Percentiles rank a stretch among this genome's conserved stretches.
phyloP scores from a whole-genome alignment of 176 grass and related monocot genomes.

The Bonia amplexicaulis region DNA sequence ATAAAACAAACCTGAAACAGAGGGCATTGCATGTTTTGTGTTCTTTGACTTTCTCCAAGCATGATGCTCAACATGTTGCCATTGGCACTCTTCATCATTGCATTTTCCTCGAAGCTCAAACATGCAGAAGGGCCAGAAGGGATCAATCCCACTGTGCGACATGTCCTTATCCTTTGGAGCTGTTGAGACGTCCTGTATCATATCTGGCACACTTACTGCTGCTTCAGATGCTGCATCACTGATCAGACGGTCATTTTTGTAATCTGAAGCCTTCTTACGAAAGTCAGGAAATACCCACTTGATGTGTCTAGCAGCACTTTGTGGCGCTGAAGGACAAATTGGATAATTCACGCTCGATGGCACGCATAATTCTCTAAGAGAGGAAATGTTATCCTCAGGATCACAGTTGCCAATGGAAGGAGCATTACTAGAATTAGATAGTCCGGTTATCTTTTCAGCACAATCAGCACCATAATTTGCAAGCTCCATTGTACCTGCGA shows the following conservation, averaged over 20 bases:
- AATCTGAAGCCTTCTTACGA: slow-evolving; percentile 28
- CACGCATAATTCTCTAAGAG: slow-evolving; percentile 30
- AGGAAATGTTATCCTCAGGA: slow-evolving; percentile 42
- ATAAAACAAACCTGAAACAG: slow-evolving; percentile 58
- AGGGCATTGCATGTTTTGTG: slow-evolving; percentile 3
- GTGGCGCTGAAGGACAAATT: slow-evolving; percentile 39
- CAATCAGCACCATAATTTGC: slow-evolving; percentile 21
- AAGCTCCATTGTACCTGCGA: slow-evolving; percentile 29
- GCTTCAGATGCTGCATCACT: slow-evolving; percentile 33
- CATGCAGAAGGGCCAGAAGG: slow-evolving; percentile 95
- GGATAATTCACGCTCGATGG: neutral
- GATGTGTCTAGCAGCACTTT: slow-evolving; percentile 54
- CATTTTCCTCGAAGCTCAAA: slow-evolving; percentile 98
- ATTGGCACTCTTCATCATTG: slow-evolving; percentile 93
- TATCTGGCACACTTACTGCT: slow-evolving; percentile 19
- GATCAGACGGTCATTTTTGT: slow-evolving; percentile 25
- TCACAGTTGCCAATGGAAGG: slow-evolving; percentile 38
- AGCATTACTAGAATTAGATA: slow-evolving; percentile 44
- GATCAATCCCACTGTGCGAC: slow-evolving; percentile 44
- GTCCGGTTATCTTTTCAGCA: slow-evolving; percentile 33
- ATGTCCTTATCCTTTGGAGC: slow-evolving; percentile 30
- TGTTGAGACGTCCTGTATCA: slow-evolving; percentile 26
- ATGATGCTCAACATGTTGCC: slow-evolving; percentile 69
- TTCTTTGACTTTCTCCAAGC: slow-evolving; percentile 62
- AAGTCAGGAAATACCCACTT: slow-evolving; percentile 37